phyloP scores from a whole-genome alignment of 805 yeast species.

The Yamadazyma tumulicola region DNA sequence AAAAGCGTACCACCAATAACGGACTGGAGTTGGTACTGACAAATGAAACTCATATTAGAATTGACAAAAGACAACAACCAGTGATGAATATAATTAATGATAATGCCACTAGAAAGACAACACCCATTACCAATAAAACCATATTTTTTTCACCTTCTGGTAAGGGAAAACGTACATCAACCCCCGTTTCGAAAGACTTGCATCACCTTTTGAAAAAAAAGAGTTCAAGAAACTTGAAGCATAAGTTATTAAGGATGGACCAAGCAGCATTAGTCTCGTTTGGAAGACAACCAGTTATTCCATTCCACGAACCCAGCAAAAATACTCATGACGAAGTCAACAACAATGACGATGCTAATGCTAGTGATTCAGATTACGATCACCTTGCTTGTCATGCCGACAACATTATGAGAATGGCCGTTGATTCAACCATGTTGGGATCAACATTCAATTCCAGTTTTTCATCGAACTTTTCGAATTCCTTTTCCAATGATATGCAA shows the following conservation, averaged over 20 bases:
- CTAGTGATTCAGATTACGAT: conserved; percentile 28
- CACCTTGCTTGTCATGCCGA: conserved; percentile 46
- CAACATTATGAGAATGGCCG: conserved; percentile 44
- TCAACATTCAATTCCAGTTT: conserved; percentile 37
- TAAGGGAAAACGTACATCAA: conserved; percentile 20
- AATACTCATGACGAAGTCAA: not conserved
- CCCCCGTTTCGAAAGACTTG: conserved; percentile 23
- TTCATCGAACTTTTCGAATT: conserved; percentile 31
- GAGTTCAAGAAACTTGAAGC: conserved; percentile 11
- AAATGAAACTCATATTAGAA: not conserved
- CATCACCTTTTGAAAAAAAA: conserved; percentile 14
- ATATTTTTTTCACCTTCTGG: conserved; percentile 27
- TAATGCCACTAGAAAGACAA: conserved; percentile 13
- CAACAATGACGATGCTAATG: conserved; percentile 7
- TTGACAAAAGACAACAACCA: not conserved
- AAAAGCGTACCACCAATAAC: not conserved
- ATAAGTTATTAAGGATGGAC: conserved; percentile 13
- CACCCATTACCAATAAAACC: conserved; percentile 27
- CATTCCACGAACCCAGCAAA: not conserved
- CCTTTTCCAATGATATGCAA: conserved; percentile 27
- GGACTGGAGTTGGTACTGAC: not conserved
- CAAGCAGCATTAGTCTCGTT: conserved; percentile 11
- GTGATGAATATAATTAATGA: conserved; percentile 4
- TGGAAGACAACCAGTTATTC: not conserved
- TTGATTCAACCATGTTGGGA: conserved; percentile 44